A percentile compares a stretch with the other conserved stretches of the same genome.
These are phyloP conservation scores for Flaveria bidentis DNA, from an alignment of 129 eudicot genomes.

Conservation along the genomic window DNA sequence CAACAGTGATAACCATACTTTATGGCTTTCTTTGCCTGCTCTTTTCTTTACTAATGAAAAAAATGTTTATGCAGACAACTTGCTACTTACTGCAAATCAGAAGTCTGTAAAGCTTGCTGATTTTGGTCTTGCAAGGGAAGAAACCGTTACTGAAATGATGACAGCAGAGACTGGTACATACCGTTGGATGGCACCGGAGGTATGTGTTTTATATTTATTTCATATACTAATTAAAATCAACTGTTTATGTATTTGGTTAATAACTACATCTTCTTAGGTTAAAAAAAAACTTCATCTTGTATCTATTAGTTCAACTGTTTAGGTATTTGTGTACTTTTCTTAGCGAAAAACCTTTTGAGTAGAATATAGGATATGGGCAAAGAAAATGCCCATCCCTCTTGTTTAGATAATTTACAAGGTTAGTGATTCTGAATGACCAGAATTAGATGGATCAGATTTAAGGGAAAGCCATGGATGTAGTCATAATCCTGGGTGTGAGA, in stretches of 20 bases:
- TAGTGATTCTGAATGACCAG: neutral
- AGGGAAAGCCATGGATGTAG: no score
- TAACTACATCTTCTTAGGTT: neutral
- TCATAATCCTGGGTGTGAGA: no score
- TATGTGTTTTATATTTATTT: conserved; percentile 27
- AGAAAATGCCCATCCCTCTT: neutral
- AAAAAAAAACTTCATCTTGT: no score
- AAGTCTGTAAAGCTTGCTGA: conserved; percentile 97
- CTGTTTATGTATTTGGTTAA: neutral
- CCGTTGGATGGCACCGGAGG: conserved; percentile 99
- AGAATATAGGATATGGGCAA: neutral
- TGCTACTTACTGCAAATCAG: conserved; percentile 89
- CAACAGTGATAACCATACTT: conserved; percentile 5
- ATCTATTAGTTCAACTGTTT: neutral
- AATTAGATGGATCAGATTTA: no score
- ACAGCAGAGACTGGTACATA: conserved; percentile 98
- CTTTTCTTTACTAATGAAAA: conserved; percentile 8
- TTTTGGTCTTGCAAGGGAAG: conserved; percentile 99
- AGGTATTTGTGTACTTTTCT: neutral
- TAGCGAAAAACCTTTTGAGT: neutral
- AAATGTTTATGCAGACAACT: conserved; percentile 64
- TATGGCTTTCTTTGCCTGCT: neutral
- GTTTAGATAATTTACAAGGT: neutral
- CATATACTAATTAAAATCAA: neutral
- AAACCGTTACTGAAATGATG: conserved; percentile 97